Conservation (phyloP, 805 yeast genomes). For the Ogataea haglerorum region DNA sequence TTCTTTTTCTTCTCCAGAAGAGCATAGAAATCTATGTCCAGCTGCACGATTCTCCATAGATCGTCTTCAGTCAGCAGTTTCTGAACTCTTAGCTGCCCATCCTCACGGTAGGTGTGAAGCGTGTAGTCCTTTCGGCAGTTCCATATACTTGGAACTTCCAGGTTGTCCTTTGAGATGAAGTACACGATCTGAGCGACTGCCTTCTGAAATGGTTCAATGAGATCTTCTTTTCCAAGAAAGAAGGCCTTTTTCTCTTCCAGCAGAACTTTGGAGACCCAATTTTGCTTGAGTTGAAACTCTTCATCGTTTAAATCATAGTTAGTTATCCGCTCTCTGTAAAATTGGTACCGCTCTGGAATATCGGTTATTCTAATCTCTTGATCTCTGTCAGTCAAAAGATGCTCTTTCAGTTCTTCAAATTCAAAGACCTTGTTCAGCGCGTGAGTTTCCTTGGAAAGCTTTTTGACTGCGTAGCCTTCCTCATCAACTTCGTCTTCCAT, state of each 20-base stretch:
- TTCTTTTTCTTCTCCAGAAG: conserved; percentile 65
- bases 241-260: conserved; percentile 51
- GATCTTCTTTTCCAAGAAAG: conserved; percentile 32
- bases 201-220: conserved; percentile 52
- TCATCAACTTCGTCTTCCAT: conserved; percentile 38
- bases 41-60: conserved; percentile 83
- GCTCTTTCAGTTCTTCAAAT: conserved; percentile 85
- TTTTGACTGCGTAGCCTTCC: conserved; percentile 30
- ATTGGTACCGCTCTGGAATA: conserved; percentile 89
- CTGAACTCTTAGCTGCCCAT: conserved; percentile 43
- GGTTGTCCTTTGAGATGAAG: conserved; percentile 69
- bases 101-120: conserved; percentile 46
- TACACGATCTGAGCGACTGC: conserved; percentile 71
- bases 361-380: conserved; percentile 83
- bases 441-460: conserved; percentile 37
- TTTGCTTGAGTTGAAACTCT: conserved; percentile 69
- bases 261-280: conserved; percentile 74
- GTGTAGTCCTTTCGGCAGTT: conserved; percentile 91
- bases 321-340: conserved; percentile 62
- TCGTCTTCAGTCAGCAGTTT: conserved; percentile 73
- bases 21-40: conserved; percentile 87
- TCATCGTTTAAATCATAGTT: conserved; percentile 65
- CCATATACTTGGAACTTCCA: conserved; percentile 95
- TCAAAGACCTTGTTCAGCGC: conserved; percentile 89
- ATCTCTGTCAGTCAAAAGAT: conserved; percentile 89